phyloP scores from a whole-genome alignment of 139 green algal species.

The Dunaliella primolecta region DNA sequence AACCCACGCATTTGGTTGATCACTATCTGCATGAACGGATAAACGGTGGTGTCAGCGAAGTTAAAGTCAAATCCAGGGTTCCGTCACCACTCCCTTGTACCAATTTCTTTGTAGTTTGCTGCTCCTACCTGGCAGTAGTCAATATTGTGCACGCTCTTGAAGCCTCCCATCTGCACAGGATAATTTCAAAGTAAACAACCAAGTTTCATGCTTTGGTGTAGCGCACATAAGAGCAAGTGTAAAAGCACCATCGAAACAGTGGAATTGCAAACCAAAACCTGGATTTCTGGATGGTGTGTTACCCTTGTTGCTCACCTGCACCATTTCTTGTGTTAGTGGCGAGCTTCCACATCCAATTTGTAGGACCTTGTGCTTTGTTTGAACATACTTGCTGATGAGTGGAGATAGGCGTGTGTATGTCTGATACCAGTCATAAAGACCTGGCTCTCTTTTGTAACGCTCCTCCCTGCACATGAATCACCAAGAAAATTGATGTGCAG shows the following conservation, averaged over 20 bases:
- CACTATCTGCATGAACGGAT: not conserved
- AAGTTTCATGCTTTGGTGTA: too few relatives aligned
- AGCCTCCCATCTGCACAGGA: not conserved
- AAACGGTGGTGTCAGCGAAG: too few relatives aligned
- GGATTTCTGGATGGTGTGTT: too few relatives aligned
- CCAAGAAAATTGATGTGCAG: too few relatives aligned
- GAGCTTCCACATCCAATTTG: not conserved
- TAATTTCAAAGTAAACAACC: too few relatives aligned
- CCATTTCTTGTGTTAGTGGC: not conserved
- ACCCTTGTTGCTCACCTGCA: not conserved
- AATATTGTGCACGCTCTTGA: not conserved
- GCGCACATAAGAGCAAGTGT: too few relatives aligned
- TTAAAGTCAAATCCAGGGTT: too few relatives aligned
- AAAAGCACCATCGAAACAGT: too few relatives aligned
- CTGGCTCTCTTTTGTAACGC: not conserved
- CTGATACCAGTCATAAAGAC: not conserved
- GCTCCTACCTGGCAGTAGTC: not conserved
- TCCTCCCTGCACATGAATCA: not conserved
- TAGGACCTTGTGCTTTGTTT: not conserved
- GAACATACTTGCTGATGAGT: not conserved
- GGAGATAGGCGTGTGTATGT: not conserved
- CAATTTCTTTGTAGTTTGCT: too few relatives aligned
- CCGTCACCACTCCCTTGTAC: too few relatives aligned
- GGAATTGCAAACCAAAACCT: too few relatives aligned
- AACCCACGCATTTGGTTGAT: not conserved